Evolutionary conservation across 1,284 basidiomycete species (phyloP).

Genomic region (Fomitopsis pinicola): DNA sequence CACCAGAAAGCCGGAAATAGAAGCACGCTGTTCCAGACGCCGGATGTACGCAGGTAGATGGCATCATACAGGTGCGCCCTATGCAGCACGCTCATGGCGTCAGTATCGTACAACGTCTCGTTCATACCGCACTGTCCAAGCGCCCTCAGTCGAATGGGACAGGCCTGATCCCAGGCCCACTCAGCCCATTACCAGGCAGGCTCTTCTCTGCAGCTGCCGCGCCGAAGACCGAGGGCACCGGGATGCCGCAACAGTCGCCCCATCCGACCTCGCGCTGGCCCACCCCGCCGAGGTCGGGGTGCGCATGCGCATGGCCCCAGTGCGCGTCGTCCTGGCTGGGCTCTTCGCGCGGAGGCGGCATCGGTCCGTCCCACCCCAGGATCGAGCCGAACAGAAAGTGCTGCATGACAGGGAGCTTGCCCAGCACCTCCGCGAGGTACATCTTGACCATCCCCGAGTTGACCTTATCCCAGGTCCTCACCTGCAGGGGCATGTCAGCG

Average conservation of each 20-base stretch:
- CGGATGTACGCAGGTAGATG: background rate
- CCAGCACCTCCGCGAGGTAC: slow-evolving; percentile 93
- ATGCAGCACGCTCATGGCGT: background rate
- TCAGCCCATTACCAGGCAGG: slow-evolving; percentile 32
- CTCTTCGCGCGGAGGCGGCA: slow-evolving; percentile 36
- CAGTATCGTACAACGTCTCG: background rate
- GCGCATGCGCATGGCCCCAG: slow-evolving; percentile 55
- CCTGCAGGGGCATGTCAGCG: slow-evolving; percentile 33
- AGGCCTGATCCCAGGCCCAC: slow-evolving; percentile 66
- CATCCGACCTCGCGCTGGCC: slow-evolving; percentile 58
- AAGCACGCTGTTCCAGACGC: background rate
- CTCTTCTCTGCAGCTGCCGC: slow-evolving; percentile 53
- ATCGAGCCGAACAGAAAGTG: slow-evolving; percentile 94
- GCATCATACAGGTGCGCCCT: background rate
- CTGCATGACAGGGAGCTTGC: slow-evolving; percentile 94
- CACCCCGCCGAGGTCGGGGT: slow-evolving; percentile 44
- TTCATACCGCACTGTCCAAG: background rate
- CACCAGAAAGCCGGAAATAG: background rate
- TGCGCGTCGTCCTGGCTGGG: slow-evolving; percentile 41
- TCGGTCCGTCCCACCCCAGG: slow-evolving; percentile 66
- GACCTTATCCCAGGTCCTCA: slow-evolving; percentile 97
- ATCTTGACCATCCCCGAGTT: slow-evolving; percentile 99
- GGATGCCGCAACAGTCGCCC: slow-evolving; percentile 96
- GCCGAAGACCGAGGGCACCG: slow-evolving; percentile 80
- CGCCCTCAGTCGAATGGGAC: slow-evolving; percentile 73